Conservation (phyloP, 2,329 filamentous ascomycete species). For the Alternaria triticina region DNA sequence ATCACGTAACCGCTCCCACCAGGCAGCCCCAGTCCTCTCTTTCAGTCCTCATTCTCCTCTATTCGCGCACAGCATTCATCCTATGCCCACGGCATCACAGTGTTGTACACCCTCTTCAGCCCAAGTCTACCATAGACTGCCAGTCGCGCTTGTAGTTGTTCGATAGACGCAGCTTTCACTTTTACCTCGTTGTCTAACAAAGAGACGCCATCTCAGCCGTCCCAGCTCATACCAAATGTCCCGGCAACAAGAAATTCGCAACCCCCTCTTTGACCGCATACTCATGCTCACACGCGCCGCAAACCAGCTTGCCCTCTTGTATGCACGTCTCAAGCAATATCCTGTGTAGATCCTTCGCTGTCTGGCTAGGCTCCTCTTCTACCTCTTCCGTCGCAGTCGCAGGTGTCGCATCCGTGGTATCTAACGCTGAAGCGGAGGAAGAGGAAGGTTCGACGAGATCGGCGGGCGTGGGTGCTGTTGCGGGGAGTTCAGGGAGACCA, state of each 20-base stretch:
- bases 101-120: not conserved
- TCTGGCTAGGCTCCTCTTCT: constrained; percentile 68
- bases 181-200: not conserved
- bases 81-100: not conserved
- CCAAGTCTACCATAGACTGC: not conserved
- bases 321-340: constrained; percentile 90
- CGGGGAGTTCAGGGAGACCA: constrained; percentile 75
- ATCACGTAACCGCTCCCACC: constrained; percentile 23
- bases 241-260: constrained; percentile 92
- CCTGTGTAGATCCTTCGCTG: constrained; percentile 77
- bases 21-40: not conserved
- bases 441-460: constrained; percentile 36
- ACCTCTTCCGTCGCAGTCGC: constrained; percentile 57
- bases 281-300: constrained; percentile 89
- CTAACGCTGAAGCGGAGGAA: constrained; percentile 2
- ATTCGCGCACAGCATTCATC: not conserved
- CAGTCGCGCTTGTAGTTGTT: not conserved
- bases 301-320: constrained; percentile 85
- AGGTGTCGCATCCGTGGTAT: constrained; percentile 42
- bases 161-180: not conserved
- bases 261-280: constrained; percentile 96
- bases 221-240: constrained; percentile 73
- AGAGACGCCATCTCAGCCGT: not conserved
- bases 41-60: not conserved
- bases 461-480: constrained; percentile 37